phyloP scores from a whole-genome alignment of 371 early-diverging fungal species.

The Entomophthora muscae region DNA sequence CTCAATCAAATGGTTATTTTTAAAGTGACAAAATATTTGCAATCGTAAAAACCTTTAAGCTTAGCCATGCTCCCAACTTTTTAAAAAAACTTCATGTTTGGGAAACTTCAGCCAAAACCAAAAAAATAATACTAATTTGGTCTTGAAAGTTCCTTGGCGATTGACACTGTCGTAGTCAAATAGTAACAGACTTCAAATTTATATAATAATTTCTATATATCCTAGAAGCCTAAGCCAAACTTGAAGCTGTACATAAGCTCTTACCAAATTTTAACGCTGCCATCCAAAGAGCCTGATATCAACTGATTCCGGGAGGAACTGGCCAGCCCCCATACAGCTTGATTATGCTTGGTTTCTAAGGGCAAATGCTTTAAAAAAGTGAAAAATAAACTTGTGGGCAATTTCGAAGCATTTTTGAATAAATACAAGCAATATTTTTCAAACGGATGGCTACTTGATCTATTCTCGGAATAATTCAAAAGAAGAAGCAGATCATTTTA shows the following conservation, averaged over 20 bases:
- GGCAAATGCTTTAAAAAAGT: neutral
- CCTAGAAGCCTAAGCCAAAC: neutral
- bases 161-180: neutral
- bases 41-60: neutral
- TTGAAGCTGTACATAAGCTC: neutral
- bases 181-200: neutral
- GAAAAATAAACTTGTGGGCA: too few relatives aligned
- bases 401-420: too few relatives aligned
- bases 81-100: neutral
- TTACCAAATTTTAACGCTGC: slow-evolving; percentile 5
- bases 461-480: too few relatives aligned
- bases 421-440: too few relatives aligned
- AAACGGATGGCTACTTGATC: too few relatives aligned
- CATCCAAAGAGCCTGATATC: slow-evolving; percentile 6
- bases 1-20: neutral
- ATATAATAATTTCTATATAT: neutral
- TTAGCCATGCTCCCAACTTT: too few relatives aligned
- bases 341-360: neutral
- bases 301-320: neutral
- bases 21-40: neutral
- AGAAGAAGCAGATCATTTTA: too few relatives aligned
- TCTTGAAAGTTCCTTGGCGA: neutral
- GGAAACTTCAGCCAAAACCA: neutral
- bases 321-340: neutral
- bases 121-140: neutral